Base-by-base conservation (phyloP, 2,329 filamentous ascomycete genomes). In the Didymella arachidicola region DNA sequence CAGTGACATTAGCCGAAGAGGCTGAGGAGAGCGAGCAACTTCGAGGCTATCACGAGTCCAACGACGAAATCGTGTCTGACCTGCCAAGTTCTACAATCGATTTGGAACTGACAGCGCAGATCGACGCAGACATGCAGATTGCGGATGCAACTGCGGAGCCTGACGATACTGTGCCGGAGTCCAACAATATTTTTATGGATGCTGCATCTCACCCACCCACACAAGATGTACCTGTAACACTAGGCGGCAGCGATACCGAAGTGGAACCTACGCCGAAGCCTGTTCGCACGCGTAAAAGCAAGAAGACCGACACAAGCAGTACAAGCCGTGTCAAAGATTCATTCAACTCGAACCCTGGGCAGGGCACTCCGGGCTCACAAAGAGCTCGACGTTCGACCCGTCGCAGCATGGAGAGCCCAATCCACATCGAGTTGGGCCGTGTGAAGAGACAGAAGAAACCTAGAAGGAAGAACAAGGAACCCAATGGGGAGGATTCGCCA, bases 301-400 rank as follows among this genome's bases (percentile, higher is more conserved):
- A 41, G 12, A 59, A 60, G 51, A 19, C 42, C 4, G 62, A 49
- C 4, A 65, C 64, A 2, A 72, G 59, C 25, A 72, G 71, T 44
- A 67, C 70, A 19, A 78, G 71, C 45, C 67, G 71, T 34, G 65
- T 79, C 3, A 71, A 67, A 26, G 74, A 79, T 36, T 79, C 78
- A 29, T 78, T 79, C 59, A 60, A 54, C 4, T 67, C 49, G 25
- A 64, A 64, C 8, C 53, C 66, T 18, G 60, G 57, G 1, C 60
- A 58, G 29, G 57, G 64, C 19, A 70, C 66, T 16, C 65, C 70
- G 36, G 62, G 60, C 11, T 48, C 66, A 8, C 55, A 57, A 11
- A 62, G 48, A 6, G 46, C 72, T 41, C 70, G 71, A 41, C 67
- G 71, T 26, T 75, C 73, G 4, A 62, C 66, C 4, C 72, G 72